A percentile compares a stretch with the other conserved stretches of the same genome.
Conservation (phyloP, 176 grass and related monocot genomes). For the Melocanna baccifera region DNA sequence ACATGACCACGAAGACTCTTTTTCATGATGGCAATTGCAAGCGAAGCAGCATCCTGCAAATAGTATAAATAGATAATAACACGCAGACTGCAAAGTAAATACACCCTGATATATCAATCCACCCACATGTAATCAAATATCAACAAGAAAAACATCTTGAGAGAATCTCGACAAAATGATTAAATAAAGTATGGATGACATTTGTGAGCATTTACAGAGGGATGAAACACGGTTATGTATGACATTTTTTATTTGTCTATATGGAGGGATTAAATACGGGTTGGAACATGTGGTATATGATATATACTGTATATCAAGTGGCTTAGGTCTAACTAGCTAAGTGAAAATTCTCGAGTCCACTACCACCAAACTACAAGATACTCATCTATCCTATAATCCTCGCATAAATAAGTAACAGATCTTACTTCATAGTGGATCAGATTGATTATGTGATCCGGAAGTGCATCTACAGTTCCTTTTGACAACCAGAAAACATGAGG, state of each 20-base stretch:
- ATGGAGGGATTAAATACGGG: not conserved
- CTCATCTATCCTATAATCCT: not conserved
- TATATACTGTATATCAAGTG: not conserved
- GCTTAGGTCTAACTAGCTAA: not conserved
- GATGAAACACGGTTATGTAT: not conserved
- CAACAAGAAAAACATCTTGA: not conserved
- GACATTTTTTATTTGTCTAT: not conserved
- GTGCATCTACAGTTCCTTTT: slow-evolving; percentile 73
- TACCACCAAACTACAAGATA: not conserved
- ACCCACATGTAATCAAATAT: not conserved
- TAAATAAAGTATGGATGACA: not conserved
- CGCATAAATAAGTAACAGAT: slow-evolving; percentile 22
- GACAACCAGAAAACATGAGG: slow-evolving; percentile 67
- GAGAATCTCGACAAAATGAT: not conserved
- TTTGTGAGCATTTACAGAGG: not conserved
- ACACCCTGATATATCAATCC: not conserved
- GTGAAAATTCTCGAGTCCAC: not conserved
- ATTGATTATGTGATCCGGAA: slow-evolving; percentile 81
- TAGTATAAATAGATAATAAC: not conserved
- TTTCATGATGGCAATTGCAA: slow-evolving; percentile 59
- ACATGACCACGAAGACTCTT: slow-evolving; percentile 25
- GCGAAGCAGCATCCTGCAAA: slow-evolving; percentile 61
- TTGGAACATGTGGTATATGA: not conserved
- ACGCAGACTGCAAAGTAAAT: slow-evolving; percentile 4
- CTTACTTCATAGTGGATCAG: slow-evolving; percentile 94